Evolutionary conservation across 352 stramenopile genomes (phyloP).

Genomic region (Phytophthora pini): DNA sequence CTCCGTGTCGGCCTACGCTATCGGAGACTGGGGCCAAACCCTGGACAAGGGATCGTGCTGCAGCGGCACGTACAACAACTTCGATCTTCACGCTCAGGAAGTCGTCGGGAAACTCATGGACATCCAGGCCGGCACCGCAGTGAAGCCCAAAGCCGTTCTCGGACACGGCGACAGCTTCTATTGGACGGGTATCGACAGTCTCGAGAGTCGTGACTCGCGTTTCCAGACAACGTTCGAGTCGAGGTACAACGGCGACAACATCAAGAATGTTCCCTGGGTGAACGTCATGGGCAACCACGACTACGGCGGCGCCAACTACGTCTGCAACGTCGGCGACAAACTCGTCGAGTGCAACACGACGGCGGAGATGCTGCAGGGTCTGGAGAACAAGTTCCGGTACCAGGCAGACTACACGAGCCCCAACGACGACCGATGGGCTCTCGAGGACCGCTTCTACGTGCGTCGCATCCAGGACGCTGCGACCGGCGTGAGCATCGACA

Average conservation of each 20-base stretch:
- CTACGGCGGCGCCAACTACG: constrained; percentile 17
- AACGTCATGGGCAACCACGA: constrained; percentile 24
- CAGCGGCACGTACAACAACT: constrained; percentile 35
- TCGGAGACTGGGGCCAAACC: constrained; percentile 53
- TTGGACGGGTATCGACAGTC: constrained; percentile 24
- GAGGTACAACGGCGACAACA: constrained; percentile 11
- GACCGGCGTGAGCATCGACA: constrained; percentile 50
- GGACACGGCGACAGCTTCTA: constrained; percentile 22
- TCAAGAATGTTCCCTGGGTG: constrained; percentile 20
- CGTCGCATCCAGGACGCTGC: constrained; percentile 23
- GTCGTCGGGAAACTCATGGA: constrained; percentile 42
- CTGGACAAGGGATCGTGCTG: constrained; percentile 43
- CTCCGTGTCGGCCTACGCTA: constrained; percentile 19
- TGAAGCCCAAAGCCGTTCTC: constrained; percentile 44
- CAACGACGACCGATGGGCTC: constrained; percentile 7
- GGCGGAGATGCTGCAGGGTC: constrained; percentile 10
- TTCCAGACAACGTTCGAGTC: constrained; percentile 12
- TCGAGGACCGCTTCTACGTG: constrained; percentile 18
- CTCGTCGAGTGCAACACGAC: constrained; percentile 15
- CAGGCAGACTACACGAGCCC: constrained; percentile 17
- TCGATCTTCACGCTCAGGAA: constrained; percentile 34
- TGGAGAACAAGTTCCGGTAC: constrained; percentile 21
- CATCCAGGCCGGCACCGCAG: constrained; percentile 32
- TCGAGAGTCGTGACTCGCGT: constrained; percentile 13
- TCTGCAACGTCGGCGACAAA: constrained; percentile 14